These are phyloP conservation scores for Penicillium polonicum DNA, from an alignment of 2,329 filamentous ascomycete genomes.

Conservation along the genomic window DNA sequence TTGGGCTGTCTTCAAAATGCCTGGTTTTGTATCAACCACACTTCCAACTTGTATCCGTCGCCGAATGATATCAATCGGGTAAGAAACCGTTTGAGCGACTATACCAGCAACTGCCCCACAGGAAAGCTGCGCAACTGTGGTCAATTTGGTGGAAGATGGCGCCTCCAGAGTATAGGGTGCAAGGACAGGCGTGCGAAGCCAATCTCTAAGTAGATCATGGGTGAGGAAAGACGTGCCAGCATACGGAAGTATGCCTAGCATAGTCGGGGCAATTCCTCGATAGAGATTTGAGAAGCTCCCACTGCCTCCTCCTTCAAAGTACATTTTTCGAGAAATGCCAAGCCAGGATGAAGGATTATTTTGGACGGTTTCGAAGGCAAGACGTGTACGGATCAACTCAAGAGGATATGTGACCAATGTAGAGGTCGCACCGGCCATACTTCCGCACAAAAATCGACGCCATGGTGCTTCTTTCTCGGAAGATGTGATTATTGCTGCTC, in stretches of 20 bases:
- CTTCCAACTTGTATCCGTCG: slow-evolving; percentile 95
- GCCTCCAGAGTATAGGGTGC: slow-evolving; percentile 71
- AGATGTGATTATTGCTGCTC: slow-evolving; percentile 69
- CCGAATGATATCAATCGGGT: slow-evolving; percentile 89
- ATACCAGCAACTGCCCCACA: slow-evolving; percentile 78
- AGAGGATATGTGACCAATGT: slow-evolving; percentile 96
- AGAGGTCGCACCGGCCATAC: slow-evolving; percentile 69
- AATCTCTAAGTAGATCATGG: slow-evolving; percentile 83
- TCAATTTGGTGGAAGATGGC: slow-evolving; percentile 39
- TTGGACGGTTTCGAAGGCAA: slow-evolving; percentile 85
- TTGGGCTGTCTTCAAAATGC: slow-evolving; percentile 73
- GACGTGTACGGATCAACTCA: slow-evolving; percentile 84
- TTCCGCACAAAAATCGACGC: slow-evolving; percentile 57
- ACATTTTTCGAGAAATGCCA: slow-evolving; percentile 80
- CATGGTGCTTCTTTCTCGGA: slow-evolving; percentile 74
- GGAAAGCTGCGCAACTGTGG: neutral
- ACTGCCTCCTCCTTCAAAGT: slow-evolving; percentile 66
- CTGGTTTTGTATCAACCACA: slow-evolving; percentile 82
- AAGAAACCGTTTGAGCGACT: slow-evolving; percentile 85
- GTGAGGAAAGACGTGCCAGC: slow-evolving; percentile 93
- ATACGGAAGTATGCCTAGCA: slow-evolving; percentile 95
- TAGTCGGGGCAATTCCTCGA: slow-evolving; percentile 83
- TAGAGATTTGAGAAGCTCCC: slow-evolving; percentile 85
- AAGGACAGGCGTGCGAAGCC: slow-evolving; percentile 70
- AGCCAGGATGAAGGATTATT: slow-evolving; percentile 62